Evolutionary conservation across 495 filamentous ascomycete species (phyloP).

Genomic region (Parmelia sp.): DNA sequence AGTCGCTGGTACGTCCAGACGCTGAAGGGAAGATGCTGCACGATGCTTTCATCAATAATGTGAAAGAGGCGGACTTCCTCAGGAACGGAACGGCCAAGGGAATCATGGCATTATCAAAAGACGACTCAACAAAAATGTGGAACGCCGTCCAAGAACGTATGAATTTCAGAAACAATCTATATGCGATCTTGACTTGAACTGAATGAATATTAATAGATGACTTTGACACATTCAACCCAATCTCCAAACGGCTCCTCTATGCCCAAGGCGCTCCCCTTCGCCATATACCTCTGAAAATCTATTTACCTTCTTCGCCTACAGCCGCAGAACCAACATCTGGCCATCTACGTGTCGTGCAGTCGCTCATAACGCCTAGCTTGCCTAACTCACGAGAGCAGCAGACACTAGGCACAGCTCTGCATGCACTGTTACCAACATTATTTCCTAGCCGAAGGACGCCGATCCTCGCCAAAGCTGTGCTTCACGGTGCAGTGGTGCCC

Average conservation of each 20-base stretch:
- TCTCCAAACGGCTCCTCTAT: slow-evolving; percentile 74
- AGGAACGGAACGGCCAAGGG: slow-evolving; percentile 85
- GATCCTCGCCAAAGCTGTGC: slow-evolving; percentile 80
- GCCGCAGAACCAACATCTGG: slow-evolving; percentile 34
- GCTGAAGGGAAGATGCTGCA: slow-evolving; percentile 54
- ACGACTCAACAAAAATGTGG: slow-evolving; percentile 84
- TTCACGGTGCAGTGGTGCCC: slow-evolving; percentile 83
- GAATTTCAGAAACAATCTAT: slow-evolving; percentile 23
- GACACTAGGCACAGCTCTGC: slow-evolving; percentile 76
- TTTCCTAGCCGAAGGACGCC: slow-evolving; percentile 83
- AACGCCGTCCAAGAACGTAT: slow-evolving; percentile 71
- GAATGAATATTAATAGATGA: slow-evolving; percentile 51
- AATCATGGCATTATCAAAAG: slow-evolving; percentile 87
- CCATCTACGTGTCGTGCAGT: slow-evolving; percentile 64
- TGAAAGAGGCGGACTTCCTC: slow-evolving; percentile 93
- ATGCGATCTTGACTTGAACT: not conserved
- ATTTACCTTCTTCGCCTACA: slow-evolving; percentile 66
- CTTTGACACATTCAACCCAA: slow-evolving; percentile 46
- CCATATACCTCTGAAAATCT: slow-evolving; percentile 79
- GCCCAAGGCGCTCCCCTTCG: slow-evolving; percentile 62
- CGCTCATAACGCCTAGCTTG: slow-evolving; percentile 51
- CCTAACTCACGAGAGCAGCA: slow-evolving; percentile 52
- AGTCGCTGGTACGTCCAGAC: slow-evolving; percentile 61
- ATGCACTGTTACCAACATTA: slow-evolving; percentile 66
- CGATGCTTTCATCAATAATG: slow-evolving; percentile 87